Evolutionary conservation across 202 grass and related monocot species (phyloP).

Genomic region (Digitaria exilis): DNA sequence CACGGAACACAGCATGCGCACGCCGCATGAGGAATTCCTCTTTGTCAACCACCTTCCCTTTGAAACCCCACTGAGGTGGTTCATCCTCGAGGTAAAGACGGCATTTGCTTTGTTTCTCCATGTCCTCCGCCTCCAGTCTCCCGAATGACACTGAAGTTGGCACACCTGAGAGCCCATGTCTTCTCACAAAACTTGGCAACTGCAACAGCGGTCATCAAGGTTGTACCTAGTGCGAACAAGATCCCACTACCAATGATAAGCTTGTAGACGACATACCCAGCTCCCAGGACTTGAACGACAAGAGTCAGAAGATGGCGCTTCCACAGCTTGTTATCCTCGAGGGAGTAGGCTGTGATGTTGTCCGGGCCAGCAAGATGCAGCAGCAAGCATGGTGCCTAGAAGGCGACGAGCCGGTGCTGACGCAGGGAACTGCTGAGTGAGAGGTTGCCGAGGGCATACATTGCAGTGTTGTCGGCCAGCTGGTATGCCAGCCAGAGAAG

Average conservation of each 20-base stretch:
- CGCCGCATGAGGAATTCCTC: background rate
- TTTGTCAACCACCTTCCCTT: background rate
- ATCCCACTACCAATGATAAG: background rate
- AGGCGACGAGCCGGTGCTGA: background rate
- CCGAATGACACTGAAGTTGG: slow-evolving; percentile 31
- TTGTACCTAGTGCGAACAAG: slow-evolving; percentile 1
- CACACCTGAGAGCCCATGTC: slow-evolving; percentile 33
- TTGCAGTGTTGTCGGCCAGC: slow-evolving; percentile 40
- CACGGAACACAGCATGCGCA: slow-evolving; percentile 36
- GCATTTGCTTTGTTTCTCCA: background rate
- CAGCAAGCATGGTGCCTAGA: slow-evolving; percentile 51
- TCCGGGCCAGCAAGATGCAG: slow-evolving; percentile 53
- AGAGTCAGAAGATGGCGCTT: slow-evolving; percentile 37
- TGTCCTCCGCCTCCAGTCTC: background rate
- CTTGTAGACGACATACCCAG: slow-evolving; percentile 4
- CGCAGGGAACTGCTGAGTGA: background rate
- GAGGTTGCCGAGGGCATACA: slow-evolving; percentile 40
- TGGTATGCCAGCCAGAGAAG: slow-evolving; percentile 46
- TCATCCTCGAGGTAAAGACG: background rate
- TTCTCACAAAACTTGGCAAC: slow-evolving; percentile 50
- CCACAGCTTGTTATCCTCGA: slow-evolving; percentile 65
- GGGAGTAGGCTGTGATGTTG: slow-evolving; percentile 48
- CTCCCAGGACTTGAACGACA: background rate
- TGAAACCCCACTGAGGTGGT: background rate
- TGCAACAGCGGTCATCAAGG: slow-evolving; percentile 32